These are phyloP conservation scores for Hanseniaspora clermontiae DNA, from an alignment of 805 yeast species.

Conservation along the genomic window DNA sequence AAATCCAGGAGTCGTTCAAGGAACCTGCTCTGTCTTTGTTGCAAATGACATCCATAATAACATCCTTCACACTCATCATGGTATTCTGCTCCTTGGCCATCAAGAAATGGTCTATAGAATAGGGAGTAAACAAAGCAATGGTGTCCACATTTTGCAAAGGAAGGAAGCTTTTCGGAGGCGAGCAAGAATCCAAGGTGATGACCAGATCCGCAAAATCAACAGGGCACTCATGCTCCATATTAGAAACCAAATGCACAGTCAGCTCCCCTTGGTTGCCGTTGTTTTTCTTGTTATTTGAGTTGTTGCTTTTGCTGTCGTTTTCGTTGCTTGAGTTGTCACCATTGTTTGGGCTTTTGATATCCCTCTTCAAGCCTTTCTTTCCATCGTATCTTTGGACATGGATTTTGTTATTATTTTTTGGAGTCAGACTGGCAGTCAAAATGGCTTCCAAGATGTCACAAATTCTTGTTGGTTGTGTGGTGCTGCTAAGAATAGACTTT, in stretches of 20 bases:
- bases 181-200: conserved; percentile 45
- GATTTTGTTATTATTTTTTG: conserved; percentile 25
- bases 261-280: conserved; percentile 7
- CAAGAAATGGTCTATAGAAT: conserved; percentile 7
- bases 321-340: neutral
- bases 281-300: neutral
- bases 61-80: neutral
- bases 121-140: conserved; percentile 1
- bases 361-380: conserved; percentile 36
- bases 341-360: conserved; percentile 22
- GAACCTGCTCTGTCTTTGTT: conserved; percentile 4
- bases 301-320: neutral
- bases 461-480: conserved; percentile 20
- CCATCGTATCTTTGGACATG: conserved; percentile 52
- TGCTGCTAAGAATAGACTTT: conserved; percentile 1
- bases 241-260: conserved; percentile 36
- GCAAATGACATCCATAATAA: conserved; percentile 5
- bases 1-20: conserved; percentile 6
- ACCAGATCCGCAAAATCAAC: conserved; percentile 22
- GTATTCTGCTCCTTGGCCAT: neutral
- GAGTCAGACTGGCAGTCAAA: conserved; percentile 38
- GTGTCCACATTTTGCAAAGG: neutral
- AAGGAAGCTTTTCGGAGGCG: neutral
- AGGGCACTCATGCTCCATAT: conserved; percentile 23
- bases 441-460: conserved; percentile 65